Evolutionary conservation across 805 yeast genomes (phyloP).

Genomic region (Ogataea wickerhamii): DNA sequence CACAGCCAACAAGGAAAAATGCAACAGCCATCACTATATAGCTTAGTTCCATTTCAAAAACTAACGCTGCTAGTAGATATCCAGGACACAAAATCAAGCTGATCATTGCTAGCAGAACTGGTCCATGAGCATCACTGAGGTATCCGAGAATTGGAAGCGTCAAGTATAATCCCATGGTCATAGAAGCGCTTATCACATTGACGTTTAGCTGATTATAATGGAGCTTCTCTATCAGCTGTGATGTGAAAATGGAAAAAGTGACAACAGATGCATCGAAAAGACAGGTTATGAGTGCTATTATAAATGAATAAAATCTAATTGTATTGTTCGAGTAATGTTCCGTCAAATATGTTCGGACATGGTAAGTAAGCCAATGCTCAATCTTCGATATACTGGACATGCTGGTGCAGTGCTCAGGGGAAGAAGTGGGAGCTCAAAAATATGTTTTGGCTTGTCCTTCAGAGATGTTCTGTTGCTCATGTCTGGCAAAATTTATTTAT

Average conservation of each 20-base stretch:
- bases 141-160: slow-evolving; percentile 81
- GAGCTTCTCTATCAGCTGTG: slow-evolving; percentile 56
- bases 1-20: slow-evolving; percentile 61
- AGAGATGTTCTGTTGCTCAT: too few species aligned
- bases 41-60: slow-evolving; percentile 27
- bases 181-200: slow-evolving; percentile 70
- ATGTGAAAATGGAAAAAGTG: slow-evolving; percentile 75
- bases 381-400: slow-evolving; percentile 26
- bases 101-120: slow-evolving; percentile 62
- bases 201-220: slow-evolving; percentile 59
- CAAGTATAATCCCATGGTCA: slow-evolving; percentile 78
- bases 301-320: slow-evolving; percentile 50
- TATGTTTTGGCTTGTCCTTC: too few species aligned
- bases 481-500: too few species aligned
- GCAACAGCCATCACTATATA: slow-evolving; percentile 42
- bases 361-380: slow-evolving; percentile 41
- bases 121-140: slow-evolving; percentile 82
- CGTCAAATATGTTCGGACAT: slow-evolving; percentile 41
- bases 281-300: slow-evolving; percentile 58
- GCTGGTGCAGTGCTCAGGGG: not conserved
- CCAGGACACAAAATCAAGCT: slow-evolving; percentile 67
- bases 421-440: too few species aligned
- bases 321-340: slow-evolving; percentile 38
- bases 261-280: slow-evolving; percentile 79
- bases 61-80: slow-evolving; percentile 48